phyloP scores from a whole-genome alignment of 2,329 filamentous ascomycete genomes.

The Sporothrix brunneoviolacea region DNA sequence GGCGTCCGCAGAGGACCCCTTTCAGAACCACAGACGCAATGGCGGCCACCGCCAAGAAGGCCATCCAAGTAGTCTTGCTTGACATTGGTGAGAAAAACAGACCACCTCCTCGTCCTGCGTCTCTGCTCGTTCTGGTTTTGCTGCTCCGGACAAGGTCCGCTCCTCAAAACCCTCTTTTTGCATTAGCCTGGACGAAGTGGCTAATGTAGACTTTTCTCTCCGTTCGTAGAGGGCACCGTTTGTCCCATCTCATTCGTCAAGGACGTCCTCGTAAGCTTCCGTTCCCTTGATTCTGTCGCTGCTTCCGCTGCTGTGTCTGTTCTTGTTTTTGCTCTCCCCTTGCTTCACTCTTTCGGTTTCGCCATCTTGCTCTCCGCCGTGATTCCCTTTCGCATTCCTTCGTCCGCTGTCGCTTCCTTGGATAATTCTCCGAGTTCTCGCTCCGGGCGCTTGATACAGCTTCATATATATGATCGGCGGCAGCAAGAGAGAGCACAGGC shows the following conservation, averaged over 20 bases:
- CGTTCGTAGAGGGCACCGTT: constrained; percentile 64
- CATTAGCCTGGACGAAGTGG: constrained; percentile 32
- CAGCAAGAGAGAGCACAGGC: neutral
- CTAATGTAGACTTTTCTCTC: constrained; percentile 28
- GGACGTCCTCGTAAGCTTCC: constrained; percentile 64
- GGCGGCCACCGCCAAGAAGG: constrained; percentile 19
- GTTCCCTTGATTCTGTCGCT: constrained; percentile 18
- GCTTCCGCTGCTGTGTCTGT: neutral
- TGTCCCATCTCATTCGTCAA: constrained; percentile 81
- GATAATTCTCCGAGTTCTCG: no score
- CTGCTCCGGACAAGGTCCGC: neutral
- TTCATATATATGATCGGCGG: constrained; percentile 6
- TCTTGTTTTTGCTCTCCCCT: neutral
- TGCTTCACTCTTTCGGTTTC: neutral
- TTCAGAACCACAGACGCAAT: no score
- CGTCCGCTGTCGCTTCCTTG: constrained; percentile 2
- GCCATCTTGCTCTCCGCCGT: neutral
- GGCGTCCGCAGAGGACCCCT: no score
- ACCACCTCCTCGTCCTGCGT: neutral
- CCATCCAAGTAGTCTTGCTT: constrained; percentile 44
- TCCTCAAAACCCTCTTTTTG: constrained; percentile 14
- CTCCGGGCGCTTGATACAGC: neutral
- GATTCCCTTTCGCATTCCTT: neutral
- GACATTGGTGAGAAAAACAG: constrained; percentile 47
- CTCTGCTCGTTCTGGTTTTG: neutral